Percentiles rank a stretch among this genome's conserved stretches.
Evolutionary conservation across 148 eudicot genomes (phyloP).

Genomic region (Pouteria glomerata): DNA sequence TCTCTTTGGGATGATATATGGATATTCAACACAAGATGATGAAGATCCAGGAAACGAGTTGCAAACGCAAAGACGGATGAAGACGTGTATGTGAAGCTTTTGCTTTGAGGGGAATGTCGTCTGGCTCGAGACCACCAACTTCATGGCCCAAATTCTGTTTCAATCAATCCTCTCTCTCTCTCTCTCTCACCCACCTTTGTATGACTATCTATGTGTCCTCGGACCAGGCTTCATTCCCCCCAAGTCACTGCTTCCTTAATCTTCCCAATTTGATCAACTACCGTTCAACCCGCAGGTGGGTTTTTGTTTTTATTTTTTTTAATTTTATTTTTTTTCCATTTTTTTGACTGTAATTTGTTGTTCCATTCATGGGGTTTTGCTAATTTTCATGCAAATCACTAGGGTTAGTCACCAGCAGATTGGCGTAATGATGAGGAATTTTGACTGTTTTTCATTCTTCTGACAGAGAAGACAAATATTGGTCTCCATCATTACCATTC

Average conservation of each 20-base stretch:
- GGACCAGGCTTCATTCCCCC: slow-evolving; percentile 31
- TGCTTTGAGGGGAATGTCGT: slow-evolving; percentile 51
- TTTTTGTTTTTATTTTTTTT: no score
- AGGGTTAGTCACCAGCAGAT: slow-evolving; percentile 2
- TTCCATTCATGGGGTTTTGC: background rate
- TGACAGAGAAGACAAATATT: background rate
- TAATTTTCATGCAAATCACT: slow-evolving; percentile 12
- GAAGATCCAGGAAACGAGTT: background rate
- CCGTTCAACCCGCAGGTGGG: background rate
- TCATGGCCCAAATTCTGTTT: slow-evolving; percentile 1
- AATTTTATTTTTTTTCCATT: background rate
- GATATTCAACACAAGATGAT: slow-evolving; percentile 5
- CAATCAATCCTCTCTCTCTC: background rate
- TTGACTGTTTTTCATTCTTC: slow-evolving; percentile 4
- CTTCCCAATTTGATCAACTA: background rate
- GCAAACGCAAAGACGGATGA: background rate
- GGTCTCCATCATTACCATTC: slow-evolving; percentile 6
- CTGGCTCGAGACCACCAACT: slow-evolving; percentile 36
- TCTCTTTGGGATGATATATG: background rate
- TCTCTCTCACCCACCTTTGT: background rate
- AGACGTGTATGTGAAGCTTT: slow-evolving; percentile 19
- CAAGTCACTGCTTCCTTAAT: slow-evolving; percentile 10
- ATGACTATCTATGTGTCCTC: background rate
- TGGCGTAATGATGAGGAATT: slow-evolving; percentile 6
- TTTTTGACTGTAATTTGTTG: no score